These are phyloP conservation scores for Ustilago bromivora DNA, from an alignment of 1,284 basidiomycete species.

Conservation along the genomic window DNA sequence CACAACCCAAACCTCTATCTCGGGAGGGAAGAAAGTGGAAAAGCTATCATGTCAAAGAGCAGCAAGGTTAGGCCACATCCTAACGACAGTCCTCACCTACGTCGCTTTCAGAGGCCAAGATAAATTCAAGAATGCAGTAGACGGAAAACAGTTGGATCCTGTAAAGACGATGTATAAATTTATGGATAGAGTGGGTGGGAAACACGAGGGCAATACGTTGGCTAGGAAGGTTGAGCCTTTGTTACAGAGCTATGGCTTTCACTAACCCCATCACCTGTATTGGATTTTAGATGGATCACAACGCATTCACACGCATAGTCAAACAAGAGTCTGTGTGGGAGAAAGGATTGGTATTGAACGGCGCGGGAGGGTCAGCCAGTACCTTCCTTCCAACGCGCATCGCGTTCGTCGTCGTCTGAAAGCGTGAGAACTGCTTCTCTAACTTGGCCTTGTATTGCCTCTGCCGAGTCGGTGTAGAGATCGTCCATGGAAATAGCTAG, in stretches of 20 bases:
- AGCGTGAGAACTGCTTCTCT: conserved; percentile 9
- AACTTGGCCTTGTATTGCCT: neutral
- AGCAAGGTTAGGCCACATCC: neutral
- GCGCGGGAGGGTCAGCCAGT: conserved; percentile 25
- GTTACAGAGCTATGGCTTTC: conserved; percentile 14
- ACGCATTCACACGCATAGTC: too few relatives aligned
- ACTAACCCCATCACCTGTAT: neutral
- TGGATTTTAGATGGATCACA: too few relatives aligned
- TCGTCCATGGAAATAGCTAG: conserved; percentile 44
- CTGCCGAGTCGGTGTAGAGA: conserved; percentile 4
- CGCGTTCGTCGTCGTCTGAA: conserved; percentile 39
- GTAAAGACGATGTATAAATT: conserved; percentile 24
- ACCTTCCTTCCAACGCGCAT: conserved; percentile 55
- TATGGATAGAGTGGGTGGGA: conserved; percentile 22
- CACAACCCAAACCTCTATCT: conserved; percentile 6
- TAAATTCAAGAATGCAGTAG: conserved; percentile 2
- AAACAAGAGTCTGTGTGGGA: too few relatives aligned
- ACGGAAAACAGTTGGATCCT: conserved; percentile 9
- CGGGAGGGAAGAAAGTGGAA: neutral
- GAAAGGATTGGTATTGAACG: neutral
- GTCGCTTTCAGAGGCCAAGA: conserved; percentile 17
- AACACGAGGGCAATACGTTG: neutral
- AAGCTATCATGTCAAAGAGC: neutral
- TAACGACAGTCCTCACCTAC: conserved; percentile 19
- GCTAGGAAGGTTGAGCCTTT: conserved; percentile 35